Conservation (phyloP, 768 basidiomycete species). For the Lyophyllum decastes region DNA sequence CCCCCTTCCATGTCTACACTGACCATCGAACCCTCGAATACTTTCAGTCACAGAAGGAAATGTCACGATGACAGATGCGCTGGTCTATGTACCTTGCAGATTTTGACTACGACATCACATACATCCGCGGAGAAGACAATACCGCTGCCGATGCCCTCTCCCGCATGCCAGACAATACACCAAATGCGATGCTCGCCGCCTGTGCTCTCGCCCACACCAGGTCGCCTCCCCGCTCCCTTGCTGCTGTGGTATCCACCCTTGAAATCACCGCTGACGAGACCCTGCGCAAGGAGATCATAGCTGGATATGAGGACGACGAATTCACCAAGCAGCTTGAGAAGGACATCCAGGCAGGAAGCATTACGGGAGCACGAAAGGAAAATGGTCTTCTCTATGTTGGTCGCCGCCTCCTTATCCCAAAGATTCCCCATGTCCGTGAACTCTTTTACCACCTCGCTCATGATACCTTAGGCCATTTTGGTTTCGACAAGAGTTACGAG, state of each 20-base stretch:
- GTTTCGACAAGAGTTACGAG: conserved; percentile 32
- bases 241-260: not conserved
- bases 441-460: conserved; percentile 27
- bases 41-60: conserved; percentile 26
- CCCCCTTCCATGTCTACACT: too few species aligned
- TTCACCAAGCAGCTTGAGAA: not conserved
- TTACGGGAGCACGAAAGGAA: not conserved
- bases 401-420: conserved; percentile 21
- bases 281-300: not conserved
- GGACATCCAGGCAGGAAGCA: not conserved
- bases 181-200: not conserved
- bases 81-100: conserved; percentile 40
- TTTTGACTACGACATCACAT: conserved; percentile 31
- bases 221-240: not conserved
- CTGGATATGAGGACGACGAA: conserved; percentile 1
- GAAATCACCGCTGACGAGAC: not conserved
- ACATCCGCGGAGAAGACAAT: conserved; percentile 34
- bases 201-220: conserved; percentile 3
- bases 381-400: conserved; percentile 26
- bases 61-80: conserved; percentile 20
- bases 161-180: conserved; percentile 10
- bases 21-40: conserved; percentile 27
- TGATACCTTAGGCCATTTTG: conserved; percentile 33
- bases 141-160: conserved; percentile 35
- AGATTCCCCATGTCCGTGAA: conserved; percentile 18